Conservation (phyloP, 2,329 filamentous ascomycete genomes). For the Chrysosporium keratinophilum region DNA sequence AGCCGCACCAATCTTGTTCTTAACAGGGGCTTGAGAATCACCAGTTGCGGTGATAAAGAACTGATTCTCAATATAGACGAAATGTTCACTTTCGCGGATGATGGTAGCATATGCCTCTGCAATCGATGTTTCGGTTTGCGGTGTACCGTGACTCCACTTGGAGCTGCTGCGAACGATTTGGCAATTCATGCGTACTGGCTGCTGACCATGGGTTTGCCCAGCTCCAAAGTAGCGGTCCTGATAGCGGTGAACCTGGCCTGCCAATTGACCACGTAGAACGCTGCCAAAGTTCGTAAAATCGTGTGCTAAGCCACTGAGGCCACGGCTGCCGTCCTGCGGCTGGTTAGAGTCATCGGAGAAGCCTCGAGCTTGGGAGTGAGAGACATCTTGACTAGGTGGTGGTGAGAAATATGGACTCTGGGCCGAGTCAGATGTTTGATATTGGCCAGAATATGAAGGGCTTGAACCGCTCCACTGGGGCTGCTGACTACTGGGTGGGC, state of each 20-base stretch:
- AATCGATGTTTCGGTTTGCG: conserved; percentile 62
- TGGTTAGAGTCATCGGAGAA: conserved; percentile 28
- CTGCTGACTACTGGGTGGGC: conserved; percentile 20
- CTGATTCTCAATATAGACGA: conserved; percentile 95
- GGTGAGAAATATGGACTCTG: conserved; percentile 36
- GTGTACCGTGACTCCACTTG: conserved; percentile 51
- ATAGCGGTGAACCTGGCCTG: conserved; percentile 37
- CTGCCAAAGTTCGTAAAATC: conserved; percentile 32
- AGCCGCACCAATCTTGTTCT: conserved; percentile 76
- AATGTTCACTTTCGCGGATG: conserved; percentile 71
- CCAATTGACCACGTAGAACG: conserved; percentile 32
- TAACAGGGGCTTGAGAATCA: conserved; percentile 61
- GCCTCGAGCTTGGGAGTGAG: conserved; percentile 27
- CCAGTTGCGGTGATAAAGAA: conserved; percentile 96
- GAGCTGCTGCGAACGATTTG: conserved; percentile 85
- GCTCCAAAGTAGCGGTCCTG: conserved; percentile 28
- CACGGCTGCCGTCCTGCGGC: conserved; percentile 28
- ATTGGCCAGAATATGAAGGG: background rate
- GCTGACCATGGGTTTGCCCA: conserved; percentile 17
- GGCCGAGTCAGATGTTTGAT: conserved; percentile 18
- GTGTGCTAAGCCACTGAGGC: conserved; percentile 27
- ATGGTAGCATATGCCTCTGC: conserved; percentile 76
- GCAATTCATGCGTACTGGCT: conserved; percentile 30
- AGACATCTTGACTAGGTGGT: conserved; percentile 27
- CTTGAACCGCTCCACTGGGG: conserved; percentile 11